These are phyloP conservation scores for Cutaneotrichosporon mucoides DNA, from an alignment of 1,284 basidiomycete species.

Conservation along the genomic window DNA sequence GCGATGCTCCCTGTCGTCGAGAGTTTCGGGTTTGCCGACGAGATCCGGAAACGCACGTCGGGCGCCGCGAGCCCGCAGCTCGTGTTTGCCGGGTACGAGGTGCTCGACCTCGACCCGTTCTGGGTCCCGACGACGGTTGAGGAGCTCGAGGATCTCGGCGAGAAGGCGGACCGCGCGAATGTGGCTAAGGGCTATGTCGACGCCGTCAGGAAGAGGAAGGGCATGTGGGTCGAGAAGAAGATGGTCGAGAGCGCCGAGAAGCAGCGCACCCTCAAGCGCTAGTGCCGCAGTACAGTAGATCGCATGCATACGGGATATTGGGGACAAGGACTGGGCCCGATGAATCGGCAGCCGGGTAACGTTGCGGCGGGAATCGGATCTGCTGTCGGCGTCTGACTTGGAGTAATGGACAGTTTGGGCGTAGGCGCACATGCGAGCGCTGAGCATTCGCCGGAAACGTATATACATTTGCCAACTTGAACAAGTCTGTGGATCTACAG, in stretches of 20 bases:
- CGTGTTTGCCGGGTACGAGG: constrained; percentile 89
- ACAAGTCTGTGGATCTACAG: too few species aligned
- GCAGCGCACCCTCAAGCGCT: constrained; percentile 90
- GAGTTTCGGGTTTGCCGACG: constrained; percentile 95
- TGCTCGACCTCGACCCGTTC: constrained; percentile 90
- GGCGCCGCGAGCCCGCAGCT: constrained; percentile 96
- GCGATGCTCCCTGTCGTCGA: constrained; percentile 94
- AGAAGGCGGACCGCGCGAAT: constrained; percentile 90
- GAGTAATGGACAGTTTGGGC: too few species aligned
- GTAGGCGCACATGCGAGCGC: too few species aligned
- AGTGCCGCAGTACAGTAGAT: too few species aligned
- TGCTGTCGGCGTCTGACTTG: too few species aligned
- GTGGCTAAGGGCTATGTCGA: constrained; percentile 96
- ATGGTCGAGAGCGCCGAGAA: constrained; percentile 93
- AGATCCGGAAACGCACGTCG: constrained; percentile 92
- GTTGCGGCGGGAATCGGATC: too few species aligned
- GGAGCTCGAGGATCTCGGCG: constrained; percentile 94
- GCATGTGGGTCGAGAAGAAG: constrained; percentile 91
- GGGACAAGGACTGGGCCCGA: too few species aligned
- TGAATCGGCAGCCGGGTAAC: too few species aligned
- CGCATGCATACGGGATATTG: too few species aligned
- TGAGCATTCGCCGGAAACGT: too few species aligned
- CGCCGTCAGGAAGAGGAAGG: constrained; percentile 81
- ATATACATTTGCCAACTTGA: too few species aligned
- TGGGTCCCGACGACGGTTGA: constrained; percentile 99